Conservation (phyloP, 2,329 filamentous ascomycete genomes). For the Mycosphaerella sp. region DNA sequence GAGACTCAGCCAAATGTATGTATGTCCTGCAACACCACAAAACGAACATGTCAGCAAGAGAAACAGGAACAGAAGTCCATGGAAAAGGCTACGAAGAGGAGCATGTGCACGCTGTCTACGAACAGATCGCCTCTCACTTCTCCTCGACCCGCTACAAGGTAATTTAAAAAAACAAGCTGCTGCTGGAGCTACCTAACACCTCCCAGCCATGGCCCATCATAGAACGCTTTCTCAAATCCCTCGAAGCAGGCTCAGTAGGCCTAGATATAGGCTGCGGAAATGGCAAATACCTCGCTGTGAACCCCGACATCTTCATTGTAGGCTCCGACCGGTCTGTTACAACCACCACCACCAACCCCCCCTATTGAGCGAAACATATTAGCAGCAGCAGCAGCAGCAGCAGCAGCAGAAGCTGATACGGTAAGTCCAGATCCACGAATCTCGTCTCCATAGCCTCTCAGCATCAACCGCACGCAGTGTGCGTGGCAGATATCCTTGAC, state of each 20-base stretch:
- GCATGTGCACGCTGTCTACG: constrained; percentile 90
- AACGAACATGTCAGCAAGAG: background rate
- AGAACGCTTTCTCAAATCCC: constrained; percentile 63
- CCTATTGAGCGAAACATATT: no score
- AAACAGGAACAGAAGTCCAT: background rate
- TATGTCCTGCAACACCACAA: background rate
- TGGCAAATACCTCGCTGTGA: constrained; percentile 86
- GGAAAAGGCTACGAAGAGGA: constrained; percentile 67
- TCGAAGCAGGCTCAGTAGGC: constrained; percentile 66
- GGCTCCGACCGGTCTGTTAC: constrained; percentile 72
- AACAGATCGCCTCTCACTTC: constrained; percentile 78
- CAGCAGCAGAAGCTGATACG: constrained; percentile 14
- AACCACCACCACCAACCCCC: no score
- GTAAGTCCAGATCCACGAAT: constrained; percentile 49
- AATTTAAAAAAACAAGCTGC: background rate
- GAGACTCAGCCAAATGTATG: background rate
- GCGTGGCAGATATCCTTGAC: constrained; percentile 76
- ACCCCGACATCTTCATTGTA: constrained; percentile 69
- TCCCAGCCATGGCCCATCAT: constrained; percentile 88
- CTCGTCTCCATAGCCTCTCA: constrained; percentile 53
- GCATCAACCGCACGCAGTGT: constrained; percentile 57
- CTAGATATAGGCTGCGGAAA: constrained; percentile 94
- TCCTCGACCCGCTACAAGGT: constrained; percentile 70
- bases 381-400: no score
- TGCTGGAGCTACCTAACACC: background rate